Conservation (phyloP, 805 yeast species). For the Komagataella ulmi region DNA sequence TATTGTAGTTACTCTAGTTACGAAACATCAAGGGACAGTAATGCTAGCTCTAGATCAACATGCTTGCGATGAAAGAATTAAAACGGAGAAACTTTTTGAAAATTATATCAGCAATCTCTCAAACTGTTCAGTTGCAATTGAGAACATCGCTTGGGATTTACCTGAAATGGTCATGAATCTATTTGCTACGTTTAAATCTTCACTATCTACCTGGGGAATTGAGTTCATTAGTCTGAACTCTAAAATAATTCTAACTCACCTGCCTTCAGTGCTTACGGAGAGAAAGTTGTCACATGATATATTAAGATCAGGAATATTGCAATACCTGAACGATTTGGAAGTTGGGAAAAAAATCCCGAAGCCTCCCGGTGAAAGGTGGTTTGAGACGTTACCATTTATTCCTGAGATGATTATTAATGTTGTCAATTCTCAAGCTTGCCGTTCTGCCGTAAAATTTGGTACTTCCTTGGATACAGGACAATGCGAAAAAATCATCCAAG, state of each 20-base stretch:
- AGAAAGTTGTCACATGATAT: constrained; percentile 10
- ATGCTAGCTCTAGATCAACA: constrained; percentile 61
- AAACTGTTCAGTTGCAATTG: constrained; percentile 2
- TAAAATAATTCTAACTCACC: background rate
- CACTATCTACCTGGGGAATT: constrained; percentile 33
- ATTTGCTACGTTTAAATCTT: constrained; percentile 13
- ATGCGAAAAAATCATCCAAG: constrained; percentile 28
- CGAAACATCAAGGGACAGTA: background rate
- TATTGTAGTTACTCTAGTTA: constrained; percentile 27
- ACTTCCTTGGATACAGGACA: constrained; percentile 27
- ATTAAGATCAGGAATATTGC: constrained; percentile 25
- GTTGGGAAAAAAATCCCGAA: constrained; percentile 12
- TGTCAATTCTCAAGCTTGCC: constrained; percentile 51
- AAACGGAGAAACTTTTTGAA: constrained; percentile 36
- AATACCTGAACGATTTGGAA: constrained; percentile 30
- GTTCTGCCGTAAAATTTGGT: constrained; percentile 65
- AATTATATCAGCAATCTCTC: constrained; percentile 18
- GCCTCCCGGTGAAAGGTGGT: constrained; percentile 18
- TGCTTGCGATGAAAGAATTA: constrained; percentile 70
- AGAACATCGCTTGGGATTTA: constrained; percentile 10
- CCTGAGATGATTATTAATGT: constrained; percentile 39
- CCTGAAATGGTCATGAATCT: constrained; percentile 18
- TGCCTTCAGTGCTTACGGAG: background rate
- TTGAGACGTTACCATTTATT: constrained; percentile 22
- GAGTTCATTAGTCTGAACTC: constrained; percentile 1